Conservation (phyloP, 2,329 filamentous ascomycete genomes). For the Arthrobotrys pseudoclavata region DNA sequence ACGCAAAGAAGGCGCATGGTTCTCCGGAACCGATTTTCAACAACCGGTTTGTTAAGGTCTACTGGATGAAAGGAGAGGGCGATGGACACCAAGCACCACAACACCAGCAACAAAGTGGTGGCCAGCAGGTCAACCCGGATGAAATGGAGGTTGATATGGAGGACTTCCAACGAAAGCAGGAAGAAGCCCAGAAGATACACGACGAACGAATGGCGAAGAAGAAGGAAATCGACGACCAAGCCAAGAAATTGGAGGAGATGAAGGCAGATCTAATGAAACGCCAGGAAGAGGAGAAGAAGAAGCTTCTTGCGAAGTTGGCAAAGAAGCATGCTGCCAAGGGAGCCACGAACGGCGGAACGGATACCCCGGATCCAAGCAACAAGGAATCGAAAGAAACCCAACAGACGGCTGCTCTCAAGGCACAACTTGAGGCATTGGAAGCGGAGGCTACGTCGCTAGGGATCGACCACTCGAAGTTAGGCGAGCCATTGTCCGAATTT, state of each 20-base stretch:
- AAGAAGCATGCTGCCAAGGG: constrained; percentile 68
- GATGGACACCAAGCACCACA: constrained; percentile 63
- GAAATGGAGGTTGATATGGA: constrained; percentile 77
- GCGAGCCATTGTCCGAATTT: constrained; percentile 67
- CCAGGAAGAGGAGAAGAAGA: constrained; percentile 76
- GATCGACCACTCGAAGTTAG: constrained; percentile 72
- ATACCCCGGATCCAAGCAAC: constrained; percentile 54
- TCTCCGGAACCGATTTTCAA: constrained; percentile 86
- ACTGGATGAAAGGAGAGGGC: constrained; percentile 76
- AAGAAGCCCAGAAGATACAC: constrained; percentile 78
- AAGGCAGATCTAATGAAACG: constrained; percentile 74
- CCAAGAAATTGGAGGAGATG: constrained; percentile 76
- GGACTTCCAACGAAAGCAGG: constrained; percentile 77
- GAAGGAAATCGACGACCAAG: constrained; percentile 74
- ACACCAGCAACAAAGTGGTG: constrained; percentile 61
- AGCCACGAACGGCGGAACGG: constrained; percentile 18
- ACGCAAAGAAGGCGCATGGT: constrained; percentile 78
- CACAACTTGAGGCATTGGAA: constrained; percentile 79
- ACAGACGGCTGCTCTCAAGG: constrained; percentile 76
- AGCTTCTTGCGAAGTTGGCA: constrained; percentile 74
- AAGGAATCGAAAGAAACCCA: constrained; percentile 65
- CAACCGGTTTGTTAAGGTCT: constrained; percentile 87
- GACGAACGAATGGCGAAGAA: constrained; percentile 76
- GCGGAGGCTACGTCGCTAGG: constrained; percentile 79
- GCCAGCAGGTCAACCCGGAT: constrained; percentile 45